Conservation (phyloP, 2,329 filamentous ascomycete species). For the Diplodia scrobiculata region DNA sequence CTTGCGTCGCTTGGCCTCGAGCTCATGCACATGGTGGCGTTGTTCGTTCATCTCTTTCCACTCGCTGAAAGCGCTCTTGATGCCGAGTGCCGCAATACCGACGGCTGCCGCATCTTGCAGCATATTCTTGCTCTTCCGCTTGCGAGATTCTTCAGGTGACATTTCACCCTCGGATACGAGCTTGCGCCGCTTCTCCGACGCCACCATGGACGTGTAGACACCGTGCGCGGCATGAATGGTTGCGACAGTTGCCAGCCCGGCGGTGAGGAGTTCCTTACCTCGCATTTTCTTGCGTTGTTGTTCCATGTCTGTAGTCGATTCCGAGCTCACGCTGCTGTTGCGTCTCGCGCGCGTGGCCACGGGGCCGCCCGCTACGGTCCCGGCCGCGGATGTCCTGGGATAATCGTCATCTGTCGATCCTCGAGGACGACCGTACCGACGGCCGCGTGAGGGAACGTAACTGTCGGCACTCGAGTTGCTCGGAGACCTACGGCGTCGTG, state of each 20-base stretch:
- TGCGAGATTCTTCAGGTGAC: conserved; percentile 62
- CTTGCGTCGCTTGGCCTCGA: conserved; percentile 54
- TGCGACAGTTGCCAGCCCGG: conserved; percentile 67
- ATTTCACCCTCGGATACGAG: conserved; percentile 66
- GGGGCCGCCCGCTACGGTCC: conserved; percentile 35
- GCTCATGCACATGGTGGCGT: conserved; percentile 58
- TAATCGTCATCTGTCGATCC: conserved; percentile 3
- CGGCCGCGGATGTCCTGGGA: background rate
- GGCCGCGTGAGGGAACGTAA: conserved; percentile 55
- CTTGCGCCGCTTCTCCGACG: conserved; percentile 62
- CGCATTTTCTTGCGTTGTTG: conserved; percentile 64
- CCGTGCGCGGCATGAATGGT: conserved; percentile 70
- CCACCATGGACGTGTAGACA: conserved; percentile 65
- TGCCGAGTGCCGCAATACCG: conserved; percentile 67
- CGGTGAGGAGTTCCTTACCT: conserved; percentile 67
- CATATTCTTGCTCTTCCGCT: conserved; percentile 64
- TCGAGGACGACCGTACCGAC: conserved; percentile 36
- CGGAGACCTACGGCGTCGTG: conserved; percentile 50
- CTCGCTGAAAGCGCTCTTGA: conserved; percentile 66
- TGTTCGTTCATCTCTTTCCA: conserved; percentile 69
- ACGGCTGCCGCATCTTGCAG: conserved; percentile 66
- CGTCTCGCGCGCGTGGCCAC: conserved; percentile 35
- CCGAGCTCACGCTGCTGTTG: conserved; percentile 52
- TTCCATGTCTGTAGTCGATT: conserved; percentile 65
- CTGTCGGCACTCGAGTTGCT: conserved; percentile 54